Conservation (phyloP, 768 basidiomycete species). For the Pleurotus ostreatus region DNA sequence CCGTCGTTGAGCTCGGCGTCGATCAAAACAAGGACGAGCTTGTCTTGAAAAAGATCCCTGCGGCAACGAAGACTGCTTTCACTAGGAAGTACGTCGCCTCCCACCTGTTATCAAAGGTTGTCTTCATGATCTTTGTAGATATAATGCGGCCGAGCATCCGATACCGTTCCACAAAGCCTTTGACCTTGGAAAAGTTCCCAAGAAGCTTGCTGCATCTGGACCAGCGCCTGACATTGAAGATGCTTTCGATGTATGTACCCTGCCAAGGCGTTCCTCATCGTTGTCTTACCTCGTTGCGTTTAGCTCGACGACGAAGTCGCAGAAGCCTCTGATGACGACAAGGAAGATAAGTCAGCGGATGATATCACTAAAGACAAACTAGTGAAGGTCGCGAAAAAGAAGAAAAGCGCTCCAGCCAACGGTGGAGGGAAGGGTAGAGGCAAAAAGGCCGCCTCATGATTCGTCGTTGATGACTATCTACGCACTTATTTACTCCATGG, state of each 20-base stretch:
- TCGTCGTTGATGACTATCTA: no score
- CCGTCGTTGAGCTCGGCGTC: constrained; percentile 89
- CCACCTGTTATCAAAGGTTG: no score
- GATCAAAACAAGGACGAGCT: constrained; percentile 70
- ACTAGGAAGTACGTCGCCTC: constrained; percentile 66
- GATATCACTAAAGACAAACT: constrained; percentile 31
- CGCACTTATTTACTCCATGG: no score
- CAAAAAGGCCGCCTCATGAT: neutral
- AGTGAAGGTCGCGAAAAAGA: constrained; percentile 38
- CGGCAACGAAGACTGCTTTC: constrained; percentile 78
- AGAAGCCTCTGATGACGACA: constrained; percentile 50
- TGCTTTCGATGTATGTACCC: constrained; percentile 65
- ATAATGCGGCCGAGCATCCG: constrained; percentile 87
- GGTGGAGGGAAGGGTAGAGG: neutral
- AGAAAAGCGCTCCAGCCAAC: neutral
- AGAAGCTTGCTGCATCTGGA: constrained; percentile 66
- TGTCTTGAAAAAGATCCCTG: constrained; percentile 79
- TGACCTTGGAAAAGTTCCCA: constrained; percentile 74
- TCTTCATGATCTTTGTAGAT: constrained; percentile 40
- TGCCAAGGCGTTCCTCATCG: neutral
- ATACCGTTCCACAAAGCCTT: constrained; percentile 91
- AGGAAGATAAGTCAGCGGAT: constrained; percentile 23
- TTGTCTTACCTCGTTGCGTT: constrained; percentile 5
- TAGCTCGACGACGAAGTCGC: constrained; percentile 41
- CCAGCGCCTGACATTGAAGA: constrained; percentile 90